phyloP scores from a whole-genome alignment of 1,139 yeast species.

The Geotrichum macrosporum region DNA sequence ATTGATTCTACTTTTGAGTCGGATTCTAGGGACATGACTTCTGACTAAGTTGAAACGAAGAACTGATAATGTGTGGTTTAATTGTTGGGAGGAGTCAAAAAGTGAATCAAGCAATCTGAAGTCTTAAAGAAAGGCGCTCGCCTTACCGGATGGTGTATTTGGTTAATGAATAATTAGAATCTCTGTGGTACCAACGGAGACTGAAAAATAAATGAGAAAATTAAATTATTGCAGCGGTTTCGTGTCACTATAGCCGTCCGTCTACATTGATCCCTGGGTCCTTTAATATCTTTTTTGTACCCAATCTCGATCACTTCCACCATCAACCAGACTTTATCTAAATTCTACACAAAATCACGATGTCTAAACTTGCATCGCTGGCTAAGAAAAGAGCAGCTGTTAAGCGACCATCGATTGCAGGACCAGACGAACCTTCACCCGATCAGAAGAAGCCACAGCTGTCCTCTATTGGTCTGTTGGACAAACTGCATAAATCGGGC shows the following conservation, averaged over 20 bases:
- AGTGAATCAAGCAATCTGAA: too few species aligned
- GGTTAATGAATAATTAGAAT: not conserved
- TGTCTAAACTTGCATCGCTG: constrained; percentile 21
- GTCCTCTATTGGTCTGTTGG: constrained; percentile 17
- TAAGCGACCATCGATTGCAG: constrained; percentile 9
- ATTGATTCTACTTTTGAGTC: constrained; percentile 10
- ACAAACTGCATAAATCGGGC: constrained; percentile 11
- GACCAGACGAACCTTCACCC: constrained; percentile 4
- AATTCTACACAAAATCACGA: not conserved
- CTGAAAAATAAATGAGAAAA: too few species aligned
- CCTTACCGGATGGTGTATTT: not conserved
- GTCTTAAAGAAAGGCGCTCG: too few species aligned
- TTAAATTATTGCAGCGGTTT: too few species aligned
- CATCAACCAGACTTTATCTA: not conserved
- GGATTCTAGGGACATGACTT: constrained; percentile 5
- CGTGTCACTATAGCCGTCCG: too few species aligned
- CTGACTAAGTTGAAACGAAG: constrained; percentile 4
- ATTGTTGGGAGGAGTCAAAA: not conserved
- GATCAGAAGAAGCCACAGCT: constrained; percentile 11
- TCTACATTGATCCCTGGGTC: too few species aligned
- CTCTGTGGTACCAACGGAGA: not conserved
- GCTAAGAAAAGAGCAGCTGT: constrained; percentile 20
- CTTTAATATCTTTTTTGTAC: not conserved
- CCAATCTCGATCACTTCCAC: constrained; percentile 3
- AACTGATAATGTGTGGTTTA: not conserved